Evolutionary conservation across 495 filamentous ascomycete genomes (phyloP), one percentile per base, ranked within the genome.

Genomic region (Tuber brumale): DNA sequence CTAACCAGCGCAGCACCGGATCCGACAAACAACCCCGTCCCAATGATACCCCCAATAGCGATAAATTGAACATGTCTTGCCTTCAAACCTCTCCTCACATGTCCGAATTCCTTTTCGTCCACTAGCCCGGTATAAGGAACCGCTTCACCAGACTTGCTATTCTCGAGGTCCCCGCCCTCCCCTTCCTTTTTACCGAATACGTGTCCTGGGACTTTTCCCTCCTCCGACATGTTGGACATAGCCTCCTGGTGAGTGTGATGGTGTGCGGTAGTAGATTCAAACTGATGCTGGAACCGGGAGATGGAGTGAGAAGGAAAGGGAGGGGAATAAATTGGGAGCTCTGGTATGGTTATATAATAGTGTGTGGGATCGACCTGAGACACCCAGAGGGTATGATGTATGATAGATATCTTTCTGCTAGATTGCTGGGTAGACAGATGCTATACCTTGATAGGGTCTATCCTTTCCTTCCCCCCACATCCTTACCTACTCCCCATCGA

Each of bases 31-130:
- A 88, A 87, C 75, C 85, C 91, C 2, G 91, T 93, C 70, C 91
- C 91, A 78, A 92, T 92, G 69, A 89, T 90, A 72, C 90, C 90
- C 37, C 90, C 91, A 66, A 92, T 88, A 16, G 91, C 91, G 80
- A 93, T 88, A 84, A 93, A 92, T 82, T 92, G 90, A n/a, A 81
- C 80, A 69, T 81, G 80, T 14, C 80, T 80, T 19, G 80, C 74
- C 66, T 81, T 81, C 18, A 81, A 72, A 0, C 80, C 80, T 21
- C 80, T 75, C 69, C 80, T 70, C 37, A 81, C 80, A 35, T 81
- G 80, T 18, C 80, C 80, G 42, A 79, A 81, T 42, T 81, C 79
- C n/a, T 81, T 81, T 48, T 81, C 79, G n/a, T 81, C 72, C 19
- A 81, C 80, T 1, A 72, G 35, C 18, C 80, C 80, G 23, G 80